These are phyloP conservation scores for Stephanodiscus minutulus DNA, from an alignment of 108 stramenopile genomes.

Conservation along the genomic window DNA sequence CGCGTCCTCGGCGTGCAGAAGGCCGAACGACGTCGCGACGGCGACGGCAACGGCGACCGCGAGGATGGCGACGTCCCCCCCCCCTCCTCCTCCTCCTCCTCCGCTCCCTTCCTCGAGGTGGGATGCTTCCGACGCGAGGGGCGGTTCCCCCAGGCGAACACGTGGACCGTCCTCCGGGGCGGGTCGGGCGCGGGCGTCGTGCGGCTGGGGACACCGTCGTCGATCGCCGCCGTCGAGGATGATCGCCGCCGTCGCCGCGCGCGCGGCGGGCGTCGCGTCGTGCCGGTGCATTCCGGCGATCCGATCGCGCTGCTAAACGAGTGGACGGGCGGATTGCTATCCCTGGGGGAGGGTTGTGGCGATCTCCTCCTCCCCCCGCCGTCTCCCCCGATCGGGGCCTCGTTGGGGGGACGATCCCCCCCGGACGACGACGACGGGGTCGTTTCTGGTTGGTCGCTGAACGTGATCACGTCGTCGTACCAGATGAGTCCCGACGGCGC, in stretches of 20 bases:
- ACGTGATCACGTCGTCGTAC: constrained; percentile 43
- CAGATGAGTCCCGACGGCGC: constrained; percentile 37
- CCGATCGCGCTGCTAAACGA: constrained; percentile 65
- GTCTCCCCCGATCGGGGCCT: too few relatives aligned
- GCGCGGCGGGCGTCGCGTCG: constrained; percentile 3
- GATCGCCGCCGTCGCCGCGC: constrained; percentile 14
- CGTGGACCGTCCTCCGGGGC: constrained; percentile 43
- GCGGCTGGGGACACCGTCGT: constrained; percentile 19
- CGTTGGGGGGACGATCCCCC: too few relatives aligned
- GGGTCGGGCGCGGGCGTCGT: constrained; percentile 37
- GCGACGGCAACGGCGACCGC: background rate
- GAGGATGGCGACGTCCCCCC: background rate
- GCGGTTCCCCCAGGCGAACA: constrained; percentile 30
- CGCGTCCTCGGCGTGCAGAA: constrained; percentile 44
- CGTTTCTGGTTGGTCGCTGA: constrained; percentile 31
- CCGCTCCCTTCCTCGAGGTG: too few relatives aligned
- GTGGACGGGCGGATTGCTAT: constrained; percentile 68
- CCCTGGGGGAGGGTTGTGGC: too few relatives aligned
- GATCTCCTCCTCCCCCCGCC: too few relatives aligned
- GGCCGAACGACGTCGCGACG: constrained; percentile 1
- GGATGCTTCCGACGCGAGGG: constrained; percentile 46
- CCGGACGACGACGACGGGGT: constrained; percentile 7
- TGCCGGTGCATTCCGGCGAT: constrained; percentile 65
- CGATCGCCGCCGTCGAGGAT: constrained; percentile 16
- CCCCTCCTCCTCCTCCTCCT: too few relatives aligned